A percentile compares a stretch with the other conserved stretches of the same genome.
Conservation (phyloP, 2,329 filamentous ascomycete species). For the Didymella pinodella region DNA sequence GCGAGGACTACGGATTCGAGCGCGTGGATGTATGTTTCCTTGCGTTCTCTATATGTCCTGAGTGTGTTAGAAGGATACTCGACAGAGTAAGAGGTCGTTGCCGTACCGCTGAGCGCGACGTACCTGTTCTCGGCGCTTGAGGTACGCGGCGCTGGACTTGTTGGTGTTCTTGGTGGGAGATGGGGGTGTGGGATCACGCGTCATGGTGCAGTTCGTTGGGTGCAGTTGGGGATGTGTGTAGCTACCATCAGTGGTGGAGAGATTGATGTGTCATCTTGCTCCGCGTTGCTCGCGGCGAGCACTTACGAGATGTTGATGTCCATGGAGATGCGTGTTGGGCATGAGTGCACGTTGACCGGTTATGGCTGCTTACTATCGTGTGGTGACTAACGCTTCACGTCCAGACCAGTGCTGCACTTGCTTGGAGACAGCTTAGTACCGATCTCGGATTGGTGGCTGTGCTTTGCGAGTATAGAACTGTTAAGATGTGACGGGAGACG, state of each 20-base stretch:
- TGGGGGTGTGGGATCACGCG: background rate
- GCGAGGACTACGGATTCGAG: constrained; percentile 37
- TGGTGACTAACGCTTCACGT: background rate
- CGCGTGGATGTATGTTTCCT: constrained; percentile 36
- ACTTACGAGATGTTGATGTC: background rate
- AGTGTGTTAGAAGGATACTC: background rate
- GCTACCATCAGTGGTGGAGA: too few species aligned
- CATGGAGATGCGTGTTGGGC: background rate
- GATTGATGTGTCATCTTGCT: constrained; percentile 1
- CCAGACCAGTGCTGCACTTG: background rate
- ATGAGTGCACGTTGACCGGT: background rate
- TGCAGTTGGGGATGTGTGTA: background rate
- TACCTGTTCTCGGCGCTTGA: constrained; percentile 48
- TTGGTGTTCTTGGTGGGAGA: constrained; percentile 5
- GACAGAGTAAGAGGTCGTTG: background rate
- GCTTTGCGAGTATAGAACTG: background rate
- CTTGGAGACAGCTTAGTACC: background rate
- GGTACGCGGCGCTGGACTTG: constrained; percentile 20
- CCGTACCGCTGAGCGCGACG: constrained; percentile 46
- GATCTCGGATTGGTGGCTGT: background rate
- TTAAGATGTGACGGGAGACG: background rate
- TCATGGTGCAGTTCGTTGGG: background rate
- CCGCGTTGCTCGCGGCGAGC: background rate
- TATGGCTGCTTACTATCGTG: background rate
- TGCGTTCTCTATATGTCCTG: constrained; percentile 39